Conservation (phyloP, 2,329 filamentous ascomycete species). For the Aspergillus niger region DNA sequence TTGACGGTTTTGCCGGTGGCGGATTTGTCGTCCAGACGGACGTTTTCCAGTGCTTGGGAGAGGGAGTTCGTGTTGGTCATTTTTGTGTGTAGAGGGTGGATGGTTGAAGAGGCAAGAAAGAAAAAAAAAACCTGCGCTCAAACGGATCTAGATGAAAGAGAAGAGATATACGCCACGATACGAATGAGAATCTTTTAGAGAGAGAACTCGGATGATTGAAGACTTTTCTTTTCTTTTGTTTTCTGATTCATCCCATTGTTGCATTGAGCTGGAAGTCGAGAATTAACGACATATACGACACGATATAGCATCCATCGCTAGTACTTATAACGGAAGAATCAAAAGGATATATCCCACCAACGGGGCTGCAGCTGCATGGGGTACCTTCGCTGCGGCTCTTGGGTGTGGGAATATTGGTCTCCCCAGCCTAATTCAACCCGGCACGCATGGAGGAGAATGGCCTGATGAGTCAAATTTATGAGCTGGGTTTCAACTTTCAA, state of each 20-base stretch:
- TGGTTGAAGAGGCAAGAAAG: constrained; percentile 10
- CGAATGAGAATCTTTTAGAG: constrained; percentile 13
- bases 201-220: background rate
- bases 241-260: constrained; percentile 29
- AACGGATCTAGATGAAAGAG: background rate
- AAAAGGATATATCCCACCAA: constrained; percentile 48
- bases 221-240: constrained; percentile 4
- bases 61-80: constrained; percentile 21
- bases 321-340: constrained; percentile 13
- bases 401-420: constrained; percentile 49
- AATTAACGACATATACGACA: constrained; percentile 18
- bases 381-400: constrained; percentile 53
- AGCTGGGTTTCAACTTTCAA: constrained; percentile 60
- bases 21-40: constrained; percentile 26
- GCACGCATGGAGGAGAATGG: constrained; percentile 50
- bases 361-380: constrained; percentile 52
- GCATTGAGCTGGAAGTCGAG: constrained; percentile 21
- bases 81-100: background rate
- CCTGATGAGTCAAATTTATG: constrained; percentile 61
- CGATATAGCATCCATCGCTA: constrained; percentile 15
- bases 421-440: constrained; percentile 60
- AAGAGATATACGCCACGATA: constrained; percentile 22
- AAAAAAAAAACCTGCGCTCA: constrained; percentile 10
- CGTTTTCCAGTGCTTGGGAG: constrained; percentile 26
- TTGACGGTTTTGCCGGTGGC: constrained; percentile 15